These are phyloP conservation scores for Russula compacta DNA, from an alignment of 768 basidiomycete species.

Conservation along the genomic window DNA sequence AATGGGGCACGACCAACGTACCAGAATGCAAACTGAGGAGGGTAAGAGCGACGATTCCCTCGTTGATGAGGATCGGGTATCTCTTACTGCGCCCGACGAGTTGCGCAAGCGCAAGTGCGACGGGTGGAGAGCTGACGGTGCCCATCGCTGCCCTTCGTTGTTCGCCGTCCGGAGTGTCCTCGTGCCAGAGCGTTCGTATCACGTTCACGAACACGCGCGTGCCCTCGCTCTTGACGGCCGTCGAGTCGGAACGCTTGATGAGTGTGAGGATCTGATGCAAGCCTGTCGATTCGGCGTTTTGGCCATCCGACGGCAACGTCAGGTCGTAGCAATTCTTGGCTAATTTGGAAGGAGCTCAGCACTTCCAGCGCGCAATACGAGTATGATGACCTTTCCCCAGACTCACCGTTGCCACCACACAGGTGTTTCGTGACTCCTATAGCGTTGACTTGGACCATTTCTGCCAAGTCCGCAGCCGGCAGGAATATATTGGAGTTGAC, in stretches of 20 bases:
- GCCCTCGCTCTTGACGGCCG: conserved; percentile 82
- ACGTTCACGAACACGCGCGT: conserved; percentile 83
- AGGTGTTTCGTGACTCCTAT: conserved; percentile 88
- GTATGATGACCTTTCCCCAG: not conserved
- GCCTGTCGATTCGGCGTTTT: conserved; percentile 34
- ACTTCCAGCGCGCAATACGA: not conserved
- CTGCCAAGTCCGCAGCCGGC: conserved; percentile 69
- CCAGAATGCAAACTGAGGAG: conserved; percentile 63
- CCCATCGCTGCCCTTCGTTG: conserved; percentile 47
- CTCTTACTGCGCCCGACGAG: conserved; percentile 69
- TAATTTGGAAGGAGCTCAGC: conserved; percentile 18
- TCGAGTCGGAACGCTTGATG: conserved; percentile 66
- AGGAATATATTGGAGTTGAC: conserved; percentile 59
- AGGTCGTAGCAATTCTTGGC: conserved; percentile 43
- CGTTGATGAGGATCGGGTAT: conserved; percentile 81
- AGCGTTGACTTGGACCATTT: conserved; percentile 78
- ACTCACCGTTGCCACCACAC: conserved; percentile 64
- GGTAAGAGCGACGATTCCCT: conserved; percentile 77
- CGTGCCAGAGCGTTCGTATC: conserved; percentile 68
- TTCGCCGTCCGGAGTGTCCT: conserved; percentile 38
- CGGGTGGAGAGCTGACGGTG: conserved; percentile 42
- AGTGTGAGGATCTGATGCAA: conserved; percentile 67
- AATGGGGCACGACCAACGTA: conserved; percentile 28
- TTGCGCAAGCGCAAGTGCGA: conserved; percentile 52
- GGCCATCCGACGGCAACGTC: conserved; percentile 36